Base-by-base conservation (phyloP, 139 green algal genomes). In the Micromonas commoda region DNA sequence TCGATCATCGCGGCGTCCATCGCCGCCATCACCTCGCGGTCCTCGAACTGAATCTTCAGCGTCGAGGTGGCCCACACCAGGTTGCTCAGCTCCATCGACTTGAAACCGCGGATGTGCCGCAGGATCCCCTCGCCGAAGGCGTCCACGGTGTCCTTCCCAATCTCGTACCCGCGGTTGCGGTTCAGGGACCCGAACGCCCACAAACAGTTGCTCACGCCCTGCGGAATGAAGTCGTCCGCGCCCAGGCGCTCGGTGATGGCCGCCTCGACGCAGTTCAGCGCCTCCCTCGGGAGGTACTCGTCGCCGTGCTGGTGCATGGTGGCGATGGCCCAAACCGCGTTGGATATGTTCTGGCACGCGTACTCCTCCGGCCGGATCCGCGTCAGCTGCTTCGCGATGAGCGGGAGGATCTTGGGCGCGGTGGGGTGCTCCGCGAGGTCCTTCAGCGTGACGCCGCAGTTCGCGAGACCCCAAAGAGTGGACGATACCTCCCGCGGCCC, bases 241-340 rank as follows among this genome's bases (percentile, higher is more conserved):
- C 26, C 31, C 34, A 61, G 35, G 21, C 2, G 19, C 38, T 61
- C 68, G n/a, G n/a, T n/a, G n/a, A n/a, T n/a, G 37, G 61, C 6
- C 37, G 16, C 37, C 1, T 75, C 23, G 37, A 75, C 1, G 26
- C 52, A 31, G 13, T 60, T 37, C 0, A 33, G 19, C 19, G 21
- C 61, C 2, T 23, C 29, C 37, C 20, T 70, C 63, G 28, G 63
- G 28, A 34, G 63, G 5, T 57, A 57, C 28, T 70, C 28, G 28
- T 75, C 35, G 19, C 67, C 78, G 13, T 21, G 26, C 39, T 84
- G 73, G 33, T 72, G 61, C 78, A 88, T 76, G 60, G 82, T 84
- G 32, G 81, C 83, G 69, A 82, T 85, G 2, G 85, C 85, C 79
- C 83, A 86, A 21, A 87, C 52, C 61, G 79, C 71, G 78, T 89